phyloP scores from a whole-genome alignment of 371 early-diverging fungal genomes.

The Entomophthora muscae region DNA sequence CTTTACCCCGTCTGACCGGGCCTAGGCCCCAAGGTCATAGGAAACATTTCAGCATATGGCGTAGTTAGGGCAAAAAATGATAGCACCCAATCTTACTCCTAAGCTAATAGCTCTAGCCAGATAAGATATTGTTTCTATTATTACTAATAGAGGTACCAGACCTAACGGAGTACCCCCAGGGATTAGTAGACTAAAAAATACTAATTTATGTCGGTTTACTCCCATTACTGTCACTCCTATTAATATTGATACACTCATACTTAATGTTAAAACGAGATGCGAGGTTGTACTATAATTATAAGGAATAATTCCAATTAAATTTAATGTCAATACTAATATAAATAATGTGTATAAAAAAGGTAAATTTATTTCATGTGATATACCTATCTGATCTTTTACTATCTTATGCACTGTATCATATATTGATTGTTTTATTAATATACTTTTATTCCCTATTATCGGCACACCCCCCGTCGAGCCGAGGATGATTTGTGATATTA shows the following conservation, averaged over 20 bases:
- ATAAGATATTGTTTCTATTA: constrained; percentile 5
- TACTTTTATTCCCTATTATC: constrained; percentile 12
- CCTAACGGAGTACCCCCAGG: background rate
- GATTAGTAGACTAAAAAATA: background rate
- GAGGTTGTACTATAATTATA: constrained; percentile 8
- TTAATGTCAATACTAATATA: constrained; percentile 13
- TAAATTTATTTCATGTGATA: constrained; percentile 11
- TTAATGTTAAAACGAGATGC: constrained; percentile 5
- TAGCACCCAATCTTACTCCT: background rate
- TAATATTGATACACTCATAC: constrained; percentile 11
- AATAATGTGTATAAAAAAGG: constrained; percentile 14
- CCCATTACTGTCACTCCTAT: constrained; percentile 13
- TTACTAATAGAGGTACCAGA: background rate
- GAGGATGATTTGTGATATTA: too few relatives aligned
- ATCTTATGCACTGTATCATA: constrained; percentile 14
- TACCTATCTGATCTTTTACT: constrained; percentile 13
- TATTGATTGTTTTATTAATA: constrained; percentile 13
- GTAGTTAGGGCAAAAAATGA: too few relatives aligned
- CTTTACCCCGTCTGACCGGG: too few relatives aligned
- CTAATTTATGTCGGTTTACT: constrained; percentile 2
- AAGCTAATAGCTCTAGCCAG: constrained; percentile 5
- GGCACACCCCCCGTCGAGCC: constrained; percentile 12
- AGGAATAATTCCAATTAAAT: constrained; percentile 11
- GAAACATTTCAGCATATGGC: too few relatives aligned
- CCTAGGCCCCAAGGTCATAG: too few relatives aligned